These are phyloP conservation scores for Cyanidium caldarium DNA, from an alignment of 23 red algal genomes.

Conservation along the genomic window DNA sequence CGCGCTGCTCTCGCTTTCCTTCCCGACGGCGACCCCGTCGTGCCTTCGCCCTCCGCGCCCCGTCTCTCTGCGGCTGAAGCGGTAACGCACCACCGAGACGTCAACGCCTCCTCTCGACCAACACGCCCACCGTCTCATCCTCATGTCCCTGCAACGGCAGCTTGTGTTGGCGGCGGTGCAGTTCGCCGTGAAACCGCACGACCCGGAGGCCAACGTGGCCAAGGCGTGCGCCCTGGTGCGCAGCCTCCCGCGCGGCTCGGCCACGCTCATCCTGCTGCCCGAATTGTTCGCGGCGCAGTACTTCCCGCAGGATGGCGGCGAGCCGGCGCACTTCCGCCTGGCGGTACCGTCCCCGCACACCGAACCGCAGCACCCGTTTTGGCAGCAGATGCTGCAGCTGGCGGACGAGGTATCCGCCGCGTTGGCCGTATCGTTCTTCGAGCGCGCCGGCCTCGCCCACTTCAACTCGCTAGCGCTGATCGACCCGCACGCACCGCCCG, in stretches of 20 bases:
- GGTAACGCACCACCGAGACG: too few relatives aligned
- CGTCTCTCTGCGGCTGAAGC: too few relatives aligned
- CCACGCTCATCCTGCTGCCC: constrained; percentile 63
- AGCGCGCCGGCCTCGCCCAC: constrained; percentile 44
- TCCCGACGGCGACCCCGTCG: too few relatives aligned
- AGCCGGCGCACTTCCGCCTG: constrained; percentile 13
- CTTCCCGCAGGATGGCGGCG: constrained; percentile 36
- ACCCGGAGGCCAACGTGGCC: background rate
- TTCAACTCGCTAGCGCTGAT: constrained; percentile 72
- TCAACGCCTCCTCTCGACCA: too few relatives aligned
- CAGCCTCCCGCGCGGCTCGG: background rate
- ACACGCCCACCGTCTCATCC: background rate
- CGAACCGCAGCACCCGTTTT: constrained; percentile 27
- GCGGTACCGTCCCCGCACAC: background rate
- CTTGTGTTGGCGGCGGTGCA: background rate
- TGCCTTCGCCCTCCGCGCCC: too few relatives aligned
- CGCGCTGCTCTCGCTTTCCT: too few relatives aligned
- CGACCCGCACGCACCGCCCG: constrained; percentile 55
- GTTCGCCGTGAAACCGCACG: background rate
- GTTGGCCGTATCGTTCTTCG: constrained; percentile 69
- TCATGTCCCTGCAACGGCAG: too few relatives aligned
- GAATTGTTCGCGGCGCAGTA: constrained; percentile 74
- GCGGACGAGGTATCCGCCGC: constrained; percentile 35
- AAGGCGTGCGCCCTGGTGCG: background rate
- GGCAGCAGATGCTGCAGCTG: constrained; percentile 27